Conservation (phyloP, 1,284 basidiomycete genomes). For the Xerocomus amazonicus region DNA sequence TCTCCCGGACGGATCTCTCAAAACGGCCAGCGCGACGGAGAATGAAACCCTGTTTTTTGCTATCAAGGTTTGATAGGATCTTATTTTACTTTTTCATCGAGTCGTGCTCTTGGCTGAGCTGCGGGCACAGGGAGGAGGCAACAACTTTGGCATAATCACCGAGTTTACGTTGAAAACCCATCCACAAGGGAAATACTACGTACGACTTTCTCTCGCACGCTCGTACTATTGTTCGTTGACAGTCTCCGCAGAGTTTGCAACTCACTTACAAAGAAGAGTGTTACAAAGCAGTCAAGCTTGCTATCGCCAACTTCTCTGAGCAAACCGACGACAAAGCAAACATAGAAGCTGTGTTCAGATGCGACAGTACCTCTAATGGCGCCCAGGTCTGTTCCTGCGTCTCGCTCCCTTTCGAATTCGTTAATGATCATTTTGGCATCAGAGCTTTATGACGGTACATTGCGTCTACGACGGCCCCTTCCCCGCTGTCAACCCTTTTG, state of each 20-base stretch:
- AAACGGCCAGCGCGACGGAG: conserved; percentile 15
- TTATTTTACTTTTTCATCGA: too few relatives aligned
- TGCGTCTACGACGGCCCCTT: conserved; percentile 6
- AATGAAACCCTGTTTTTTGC: conserved; percentile 38
- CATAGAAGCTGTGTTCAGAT: conserved; percentile 11
- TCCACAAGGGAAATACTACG: background rate
- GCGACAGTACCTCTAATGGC: conserved; percentile 1
- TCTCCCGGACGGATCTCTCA: conserved; percentile 39
- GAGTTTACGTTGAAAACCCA: conserved; percentile 23
- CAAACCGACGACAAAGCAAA: conserved; percentile 11
- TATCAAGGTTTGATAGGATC: conserved; percentile 33
- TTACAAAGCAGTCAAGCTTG: conserved; percentile 6
- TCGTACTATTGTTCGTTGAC: background rate
- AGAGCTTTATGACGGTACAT: conserved; percentile 5
- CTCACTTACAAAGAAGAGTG: background rate
- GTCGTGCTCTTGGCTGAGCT: background rate
- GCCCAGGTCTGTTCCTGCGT: conserved; percentile 2
- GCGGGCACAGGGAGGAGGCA: conserved; percentile 24
- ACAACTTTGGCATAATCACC: conserved; percentile 32
- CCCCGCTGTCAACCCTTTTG: conserved; percentile 4
- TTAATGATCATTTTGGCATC: background rate
- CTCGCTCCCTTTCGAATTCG: background rate
- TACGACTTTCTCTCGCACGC: background rate
- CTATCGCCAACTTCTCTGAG: conserved; percentile 10
- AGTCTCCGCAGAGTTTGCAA: background rate